Base-by-base conservation (phyloP, 2,329 filamentous ascomycete species). In the Aureobasidium lini region DNA sequence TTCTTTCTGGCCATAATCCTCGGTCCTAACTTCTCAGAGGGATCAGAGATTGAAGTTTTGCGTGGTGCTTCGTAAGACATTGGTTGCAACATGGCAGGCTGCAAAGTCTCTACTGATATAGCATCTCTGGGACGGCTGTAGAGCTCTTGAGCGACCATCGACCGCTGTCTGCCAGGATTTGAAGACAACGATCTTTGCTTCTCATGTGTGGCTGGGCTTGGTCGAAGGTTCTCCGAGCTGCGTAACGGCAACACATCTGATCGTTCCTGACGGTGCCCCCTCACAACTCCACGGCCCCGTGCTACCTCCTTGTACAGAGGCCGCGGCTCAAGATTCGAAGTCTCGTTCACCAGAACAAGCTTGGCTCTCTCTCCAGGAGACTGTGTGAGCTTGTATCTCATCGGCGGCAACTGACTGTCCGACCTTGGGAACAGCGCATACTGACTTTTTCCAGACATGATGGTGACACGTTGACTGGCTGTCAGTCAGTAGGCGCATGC, bases 361-460 rank as follows among this genome's bases (percentile, higher is more conserved):
- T 40, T 47, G 8, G 54, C 43, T 15, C 54, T 44, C 32, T 57
- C 54, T 18, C 54, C 54, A 37, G 54, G 43, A 47, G 54, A 16
- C n/a, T 43, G 37, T 44, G 31, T 48, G 34, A 57, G 31, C 23
- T 57, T 37, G 43, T 57, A 57, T 32, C 34, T 47, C 18, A 48
- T 32, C 8, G 54, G 54, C 16, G 54, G 54, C 10, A 57, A 10
- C 23, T 57, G 54, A 23, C 43, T 57, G 6, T 57, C 54, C 10
- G 54, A 16, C 34, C 54, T 57, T 9, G 54, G 54, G 32, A 57
- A 57, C 28, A 57, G 34, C 18, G 54, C 32, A 47, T 47, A 57
- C 11, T 48, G 43, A 40, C 43, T n/a, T 18, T 46, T 57, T 18
- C 39, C 43, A 31, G 54, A 47, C 54, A 57, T 57, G 34, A 15